phyloP scores from a whole-genome alignment of 2,329 filamentous ascomycete species.

The Cladophialophora chaetospira region DNA sequence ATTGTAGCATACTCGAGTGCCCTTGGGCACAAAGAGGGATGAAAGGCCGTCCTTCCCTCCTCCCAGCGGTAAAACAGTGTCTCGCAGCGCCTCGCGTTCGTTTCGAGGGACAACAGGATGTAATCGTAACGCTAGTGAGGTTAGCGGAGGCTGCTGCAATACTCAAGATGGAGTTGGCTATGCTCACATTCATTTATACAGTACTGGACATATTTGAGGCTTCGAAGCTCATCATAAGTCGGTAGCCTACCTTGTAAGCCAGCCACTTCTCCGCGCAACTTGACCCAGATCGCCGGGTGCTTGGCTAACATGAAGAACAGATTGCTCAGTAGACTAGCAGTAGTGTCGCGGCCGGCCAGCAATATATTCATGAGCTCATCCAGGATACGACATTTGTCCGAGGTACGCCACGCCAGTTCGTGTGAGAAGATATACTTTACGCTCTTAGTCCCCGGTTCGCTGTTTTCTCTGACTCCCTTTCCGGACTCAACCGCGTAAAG shows the following conservation, averaged over 20 bases:
- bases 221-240: constrained; percentile 21
- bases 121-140: constrained; percentile 71
- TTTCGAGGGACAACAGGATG: constrained; percentile 81
- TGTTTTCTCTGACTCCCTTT: background rate
- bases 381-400: constrained; percentile 17
- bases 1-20: constrained; percentile 52
- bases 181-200: constrained; percentile 33
- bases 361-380: constrained; percentile 39
- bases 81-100: constrained; percentile 67
- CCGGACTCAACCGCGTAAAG: constrained; percentile 7
- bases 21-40: constrained; percentile 50
- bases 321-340: constrained; percentile 39
- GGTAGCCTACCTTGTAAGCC: constrained; percentile 20
- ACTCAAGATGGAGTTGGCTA: background rate
- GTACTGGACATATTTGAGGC: constrained; percentile 27
- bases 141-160: no score
- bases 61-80: constrained; percentile 72
- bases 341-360: constrained; percentile 42
- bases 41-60: constrained; percentile 50
- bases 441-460: background rate
- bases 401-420: constrained; percentile 22
- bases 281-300: constrained; percentile 41
- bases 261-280: constrained; percentile 42
- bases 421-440: constrained; percentile 27
- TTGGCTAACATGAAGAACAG: constrained; percentile 36